Evolutionary conservation across 495 filamentous ascomycete genomes (phyloP).

Genomic region (Xeromyces bisporus): DNA sequence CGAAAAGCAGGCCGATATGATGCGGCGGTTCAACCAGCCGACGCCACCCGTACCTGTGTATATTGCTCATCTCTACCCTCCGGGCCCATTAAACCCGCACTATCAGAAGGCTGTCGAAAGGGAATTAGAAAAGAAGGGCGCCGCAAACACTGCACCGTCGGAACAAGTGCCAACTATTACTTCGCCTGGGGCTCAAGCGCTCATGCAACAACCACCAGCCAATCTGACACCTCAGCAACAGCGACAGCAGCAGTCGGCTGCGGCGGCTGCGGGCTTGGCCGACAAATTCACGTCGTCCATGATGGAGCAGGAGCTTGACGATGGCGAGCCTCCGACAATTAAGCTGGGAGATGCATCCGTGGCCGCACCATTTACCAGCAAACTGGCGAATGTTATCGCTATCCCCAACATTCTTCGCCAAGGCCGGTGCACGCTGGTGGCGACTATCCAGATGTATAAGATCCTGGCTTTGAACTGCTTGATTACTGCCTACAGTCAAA

Average conservation of each 20-base stretch:
- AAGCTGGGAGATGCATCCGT: constrained; percentile 97
- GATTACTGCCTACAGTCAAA: constrained; percentile 94
- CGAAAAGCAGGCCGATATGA: constrained; percentile 81
- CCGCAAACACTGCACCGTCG: constrained; percentile 22
- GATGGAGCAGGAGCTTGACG: constrained; percentile 81
- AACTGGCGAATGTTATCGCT: constrained; percentile 89
- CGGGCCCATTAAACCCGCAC: constrained; percentile 83
- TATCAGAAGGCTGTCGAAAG: constrained; percentile 82
- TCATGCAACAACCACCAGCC: constrained; percentile 37
- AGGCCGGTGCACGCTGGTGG: constrained; percentile 89
- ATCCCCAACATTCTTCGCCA: constrained; percentile 98
- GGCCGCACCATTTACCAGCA: constrained; percentile 93
- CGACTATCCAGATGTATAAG: constrained; percentile 99
- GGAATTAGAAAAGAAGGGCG: constrained; percentile 58
- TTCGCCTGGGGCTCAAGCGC: constrained; percentile 50
- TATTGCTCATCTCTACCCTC: constrained; percentile 90
- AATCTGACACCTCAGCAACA: constrained; percentile 37
- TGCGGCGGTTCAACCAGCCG: constrained; percentile 86
- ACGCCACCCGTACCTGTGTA: constrained; percentile 71
- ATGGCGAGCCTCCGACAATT: constrained; percentile 83
- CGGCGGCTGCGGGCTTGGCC: constrained; percentile 59
- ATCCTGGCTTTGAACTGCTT: constrained; percentile 96
- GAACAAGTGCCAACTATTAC: constrained; percentile 46
- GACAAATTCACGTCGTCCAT: constrained; percentile 76
- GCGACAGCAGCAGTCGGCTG: constrained; percentile 44